Evolutionary conservation across 345 rosid genomes (phyloP).

Genomic region (Lepidium africanum): DNA sequence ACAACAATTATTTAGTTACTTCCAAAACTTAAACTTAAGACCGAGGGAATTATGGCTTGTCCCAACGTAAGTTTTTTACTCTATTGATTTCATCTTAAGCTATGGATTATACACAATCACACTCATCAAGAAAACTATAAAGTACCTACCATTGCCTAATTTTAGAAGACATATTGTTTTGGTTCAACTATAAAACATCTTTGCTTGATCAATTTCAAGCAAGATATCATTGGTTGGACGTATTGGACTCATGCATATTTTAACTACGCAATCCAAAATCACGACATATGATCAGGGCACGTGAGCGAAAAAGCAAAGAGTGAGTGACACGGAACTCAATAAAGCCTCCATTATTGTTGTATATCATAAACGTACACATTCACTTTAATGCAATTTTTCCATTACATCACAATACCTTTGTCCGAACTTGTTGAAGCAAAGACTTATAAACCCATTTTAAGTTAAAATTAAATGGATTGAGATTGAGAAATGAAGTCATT

Average conservation of each 20-base stretch:
- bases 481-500: not conserved
- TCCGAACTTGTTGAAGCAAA: not conserved
- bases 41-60: too few species aligned
- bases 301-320: not conserved
- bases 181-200: too few species aligned
- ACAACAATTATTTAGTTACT: too few species aligned
- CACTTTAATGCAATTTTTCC: not conserved
- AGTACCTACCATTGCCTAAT: too few species aligned
- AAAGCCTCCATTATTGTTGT: conserved; percentile 29
- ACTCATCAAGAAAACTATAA: too few species aligned
- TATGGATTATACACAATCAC: too few species aligned
- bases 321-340: conserved; percentile 37
- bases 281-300: not conserved
- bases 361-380: conserved; percentile 4
- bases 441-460: not conserved
- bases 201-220: not conserved
- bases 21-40: too few species aligned
- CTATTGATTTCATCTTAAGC: too few species aligned
- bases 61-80: too few species aligned
- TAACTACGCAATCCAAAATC: not conserved
- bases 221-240: not conserved
- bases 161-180: too few species aligned
- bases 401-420: not conserved
- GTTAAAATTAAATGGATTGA: not conserved
- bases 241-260: not conserved